A percentile compares a stretch with the other conserved stretches of the same genome.
These are phyloP conservation scores for Moricandia arvensis DNA, from an alignment of 345 rosid species.

Conservation along the genomic window DNA sequence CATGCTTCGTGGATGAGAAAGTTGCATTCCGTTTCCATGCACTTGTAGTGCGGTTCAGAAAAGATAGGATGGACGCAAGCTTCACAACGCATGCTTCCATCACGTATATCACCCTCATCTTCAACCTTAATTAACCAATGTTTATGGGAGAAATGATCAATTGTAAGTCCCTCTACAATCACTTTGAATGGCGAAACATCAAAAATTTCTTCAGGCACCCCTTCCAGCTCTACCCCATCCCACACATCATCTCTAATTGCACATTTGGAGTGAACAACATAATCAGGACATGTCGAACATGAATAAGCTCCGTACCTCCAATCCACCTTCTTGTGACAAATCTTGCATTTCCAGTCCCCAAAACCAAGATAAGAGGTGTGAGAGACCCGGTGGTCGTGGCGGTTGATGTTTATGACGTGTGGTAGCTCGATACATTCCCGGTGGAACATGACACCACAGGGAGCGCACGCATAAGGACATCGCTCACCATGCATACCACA, in stretches of 20 bases:
- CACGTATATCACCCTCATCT: not conserved
- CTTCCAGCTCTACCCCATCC: not conserved
- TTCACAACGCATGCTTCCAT: not conserved
- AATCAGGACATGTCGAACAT: not conserved
- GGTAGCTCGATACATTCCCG: not conserved
- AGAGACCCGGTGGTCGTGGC: not conserved
- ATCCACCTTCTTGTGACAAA: not conserved
- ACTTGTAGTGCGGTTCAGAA: not conserved
- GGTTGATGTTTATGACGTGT: not conserved
- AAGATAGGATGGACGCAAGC: not conserved
- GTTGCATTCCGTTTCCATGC: not conserved
- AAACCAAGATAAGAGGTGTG: not conserved
- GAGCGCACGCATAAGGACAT: not conserved
- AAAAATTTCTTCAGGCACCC: not conserved
- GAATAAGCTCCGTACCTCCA: not conserved
- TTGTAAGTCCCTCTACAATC: not conserved
- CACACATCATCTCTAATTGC: not conserved
- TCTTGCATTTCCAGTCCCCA: not conserved
- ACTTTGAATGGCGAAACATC: not conserved
- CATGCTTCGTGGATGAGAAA: conserved; percentile 1
- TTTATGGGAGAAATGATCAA: conserved; percentile 8
- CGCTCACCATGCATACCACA: not conserved
- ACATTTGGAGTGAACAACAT: not conserved
- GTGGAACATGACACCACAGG: not conserved
- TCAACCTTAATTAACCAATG: not conserved